phyloP scores from a whole-genome alignment of 176 grass and related monocot genomes.

The Cymbopogon citratus region DNA sequence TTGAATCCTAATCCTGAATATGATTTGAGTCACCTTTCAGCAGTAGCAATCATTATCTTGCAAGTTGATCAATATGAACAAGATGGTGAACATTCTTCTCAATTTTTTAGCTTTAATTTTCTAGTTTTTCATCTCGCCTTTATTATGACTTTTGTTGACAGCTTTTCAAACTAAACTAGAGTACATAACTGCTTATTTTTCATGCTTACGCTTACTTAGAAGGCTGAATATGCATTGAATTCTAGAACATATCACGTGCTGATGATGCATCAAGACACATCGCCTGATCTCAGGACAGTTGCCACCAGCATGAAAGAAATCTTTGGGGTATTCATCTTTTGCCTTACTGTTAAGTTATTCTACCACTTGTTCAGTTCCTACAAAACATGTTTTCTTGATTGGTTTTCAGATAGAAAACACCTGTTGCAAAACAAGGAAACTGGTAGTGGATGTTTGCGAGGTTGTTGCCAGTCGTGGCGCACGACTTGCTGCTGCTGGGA shows the following conservation, averaged over 20 bases:
- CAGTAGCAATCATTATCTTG: not conserved
- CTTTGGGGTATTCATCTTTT: constrained; percentile 32
- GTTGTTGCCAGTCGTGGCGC: constrained; percentile 33
- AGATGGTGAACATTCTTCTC: not conserved
- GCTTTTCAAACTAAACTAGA: not conserved
- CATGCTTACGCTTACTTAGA: not conserved
- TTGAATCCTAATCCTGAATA: too few relatives aligned
- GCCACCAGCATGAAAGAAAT: constrained; percentile 42
- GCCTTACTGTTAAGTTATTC: not conserved
- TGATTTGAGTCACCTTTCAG: too few relatives aligned
- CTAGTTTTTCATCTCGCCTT: not conserved
- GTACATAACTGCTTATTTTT: not conserved
- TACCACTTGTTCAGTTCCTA: not conserved
- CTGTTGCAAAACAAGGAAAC: constrained; percentile 39
- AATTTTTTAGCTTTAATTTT: not conserved
- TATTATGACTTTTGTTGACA: not conserved
- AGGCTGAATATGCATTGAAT: not conserved
- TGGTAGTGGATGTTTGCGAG: constrained; percentile 44
- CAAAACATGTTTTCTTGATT: not conserved
- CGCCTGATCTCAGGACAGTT: constrained; percentile 45
- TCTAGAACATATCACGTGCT: constrained; percentile 44
- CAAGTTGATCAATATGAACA: not conserved
- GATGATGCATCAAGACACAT: constrained; percentile 47
- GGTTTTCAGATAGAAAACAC: constrained; percentile 31
- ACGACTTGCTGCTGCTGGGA: constrained; percentile 38